A percentile compares a stretch with the other conserved stretches of the same genome.
These are phyloP conservation scores for Vickermania spadyakhi DNA, from an alignment of 208 protist species.

Conservation along the genomic window DNA sequence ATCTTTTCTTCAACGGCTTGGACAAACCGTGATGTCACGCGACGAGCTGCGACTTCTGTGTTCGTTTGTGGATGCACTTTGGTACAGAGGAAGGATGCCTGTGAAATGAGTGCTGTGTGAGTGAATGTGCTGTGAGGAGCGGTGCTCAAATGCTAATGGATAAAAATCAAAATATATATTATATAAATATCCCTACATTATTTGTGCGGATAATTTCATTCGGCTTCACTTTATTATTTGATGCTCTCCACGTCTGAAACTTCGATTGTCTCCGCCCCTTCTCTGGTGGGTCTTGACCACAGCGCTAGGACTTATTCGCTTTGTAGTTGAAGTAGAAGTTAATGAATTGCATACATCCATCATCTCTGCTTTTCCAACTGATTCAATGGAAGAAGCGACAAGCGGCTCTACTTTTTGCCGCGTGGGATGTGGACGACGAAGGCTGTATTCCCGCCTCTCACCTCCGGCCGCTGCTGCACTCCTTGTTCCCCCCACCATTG, in stretches of 20 bases:
- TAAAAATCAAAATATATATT: no score
- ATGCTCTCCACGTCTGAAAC: no score
- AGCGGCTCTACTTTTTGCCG: slow-evolving; percentile 41
- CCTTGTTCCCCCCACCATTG: slow-evolving; percentile 26
- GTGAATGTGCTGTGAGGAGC: not conserved
- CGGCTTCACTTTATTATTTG: slow-evolving; percentile 18
- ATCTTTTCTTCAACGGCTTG: slow-evolving; percentile 20
- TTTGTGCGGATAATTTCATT: not conserved
- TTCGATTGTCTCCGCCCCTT: no score
- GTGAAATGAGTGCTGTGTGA: not conserved
- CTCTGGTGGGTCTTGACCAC: no score
- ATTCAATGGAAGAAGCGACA: slow-evolving; percentile 47
- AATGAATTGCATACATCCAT: not conserved
- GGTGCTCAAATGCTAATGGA: no score
- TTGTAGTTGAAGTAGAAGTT: no score
- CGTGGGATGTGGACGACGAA: slow-evolving; percentile 37
- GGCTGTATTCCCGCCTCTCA: slow-evolving; percentile 32
- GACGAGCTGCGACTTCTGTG: slow-evolving; percentile 41
- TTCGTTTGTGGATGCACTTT: slow-evolving; percentile 38
- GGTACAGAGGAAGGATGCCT: no score
- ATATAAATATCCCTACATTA: not conserved
- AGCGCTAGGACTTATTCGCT: no score
- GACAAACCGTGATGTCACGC: slow-evolving; percentile 29
- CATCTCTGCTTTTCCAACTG: not conserved
- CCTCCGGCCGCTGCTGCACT: slow-evolving; percentile 31